Evolutionary conservation across 371 early-diverging fungal species (phyloP), one percentile per base, ranked within the genome.

Genomic region (Parasitella parasitica): DNA sequence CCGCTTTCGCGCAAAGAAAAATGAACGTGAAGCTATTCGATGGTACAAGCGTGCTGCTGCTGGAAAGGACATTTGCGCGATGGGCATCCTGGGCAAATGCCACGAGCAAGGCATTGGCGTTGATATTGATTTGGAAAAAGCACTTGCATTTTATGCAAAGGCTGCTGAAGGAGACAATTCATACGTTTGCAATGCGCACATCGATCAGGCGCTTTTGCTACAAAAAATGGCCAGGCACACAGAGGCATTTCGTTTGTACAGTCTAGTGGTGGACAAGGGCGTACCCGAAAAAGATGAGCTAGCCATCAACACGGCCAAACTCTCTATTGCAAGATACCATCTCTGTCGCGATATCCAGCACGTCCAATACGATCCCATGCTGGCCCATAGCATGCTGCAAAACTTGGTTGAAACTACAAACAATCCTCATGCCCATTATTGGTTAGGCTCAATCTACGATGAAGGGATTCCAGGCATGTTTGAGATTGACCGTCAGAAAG

Each of bases 101-200:
- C 88, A 88, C 63, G 86, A 88, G 28, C 80, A 87, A 54, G 94
- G 93, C 18, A 72, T 83, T 30, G 91, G 91, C 8, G 86, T 89
- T 4, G 76, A 78, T 3, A 64, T 77, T 24, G 82, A 88, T 59
- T 39, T 57, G 3, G 61, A 67, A 4, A 67, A 75, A 27, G 86
- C 88, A 0, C 50, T 79, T 20, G 78, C 83, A 39, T 91, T 90
- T 82, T 95, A 94, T 77, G 85, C 79, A 46, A 71, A 76, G 46
- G 84, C 87, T 1, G 84, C 90, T 3, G 82, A 76, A 24, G 69
- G 64, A 11, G 73, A 81, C 22, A 75, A 77, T 59, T 70, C 74
- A 0, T 75, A 68, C 60, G 51, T 73, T 26, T 57, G 46, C 22
- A 60, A 76, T 52, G 87, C 88, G 26, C 79, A 81, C 57, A 71